Base-by-base conservation (phyloP, 1,139 yeast species). In the Arxiozyma slooffiae region DNA sequence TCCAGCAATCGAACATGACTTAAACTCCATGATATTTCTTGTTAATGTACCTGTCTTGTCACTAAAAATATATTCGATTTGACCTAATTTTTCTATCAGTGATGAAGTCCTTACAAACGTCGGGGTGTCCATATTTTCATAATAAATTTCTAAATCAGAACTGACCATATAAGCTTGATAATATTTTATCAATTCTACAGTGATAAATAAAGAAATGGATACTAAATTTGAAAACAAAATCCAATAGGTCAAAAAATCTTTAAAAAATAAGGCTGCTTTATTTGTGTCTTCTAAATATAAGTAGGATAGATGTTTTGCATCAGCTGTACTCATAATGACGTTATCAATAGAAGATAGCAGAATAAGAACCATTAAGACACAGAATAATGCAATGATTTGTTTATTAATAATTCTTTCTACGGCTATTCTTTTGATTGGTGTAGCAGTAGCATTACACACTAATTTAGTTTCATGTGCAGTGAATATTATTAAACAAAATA, bases 401-500 rank as follows among this genome's bases (percentile, higher is more conserved):
- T 87, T 71, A 66, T 94, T 94, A 57, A 94, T 90, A 69, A 90
- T 87, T 67, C 95, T 80, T 71, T 94, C 99, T 16, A 94, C 97
- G 26, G 96, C 96, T 1, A 98, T 94, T 62, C 95, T 78, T 66
- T 94, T 94, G 61, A 94, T 94, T 4, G 98, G 98, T 1, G 99
- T 84, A 3, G 98, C 97, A 1, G 97, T 90, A 16, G 99, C 98
- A 71, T 94, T 94, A 64, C 98, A 80, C 98, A 94, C 92, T 57
- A 94, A 76, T 64, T 94, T 94, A 0, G 99, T 92, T 70, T 94
- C 98, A 67, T 94, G 98, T 26, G 98, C 99, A 0, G 99, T 94
- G 66, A 92, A 94, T 1, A 92, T 80, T 2, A 87, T 97, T 45
- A 89, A 76, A 30, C 98, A 98, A 60, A 88, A 89, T 45, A 94